Conservation (phyloP, 192 early-diverging fungal species). For the Linnemannia zychae region DNA sequence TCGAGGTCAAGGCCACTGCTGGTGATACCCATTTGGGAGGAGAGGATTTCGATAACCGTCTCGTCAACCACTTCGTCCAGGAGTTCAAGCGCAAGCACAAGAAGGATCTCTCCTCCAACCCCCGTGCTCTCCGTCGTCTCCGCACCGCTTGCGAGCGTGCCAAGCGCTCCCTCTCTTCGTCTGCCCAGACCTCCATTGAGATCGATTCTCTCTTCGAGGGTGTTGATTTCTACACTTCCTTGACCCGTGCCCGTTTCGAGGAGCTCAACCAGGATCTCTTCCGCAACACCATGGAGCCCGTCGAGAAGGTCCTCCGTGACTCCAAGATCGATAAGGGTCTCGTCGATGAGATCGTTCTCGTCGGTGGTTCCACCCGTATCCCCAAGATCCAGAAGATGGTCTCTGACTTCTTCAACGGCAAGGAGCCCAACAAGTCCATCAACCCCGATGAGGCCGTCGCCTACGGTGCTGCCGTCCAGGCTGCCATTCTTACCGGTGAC, state of each 20-base stretch:
- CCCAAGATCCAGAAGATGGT: constrained; percentile 99
- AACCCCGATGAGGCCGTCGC: constrained; percentile 99
- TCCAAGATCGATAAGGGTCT: constrained; percentile 94
- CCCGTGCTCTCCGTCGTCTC: constrained; percentile 96
- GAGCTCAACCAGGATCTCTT: constrained; percentile 98
- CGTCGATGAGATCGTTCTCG: constrained; percentile 96
- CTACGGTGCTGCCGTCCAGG: constrained; percentile 99
- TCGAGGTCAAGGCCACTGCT: constrained; percentile 98
- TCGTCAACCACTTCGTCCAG: constrained; percentile 94
- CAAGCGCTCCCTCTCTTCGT: constrained; percentile 96
- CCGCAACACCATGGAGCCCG: constrained; percentile 94
- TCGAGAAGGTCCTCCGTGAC: constrained; percentile 97
- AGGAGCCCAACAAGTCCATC: constrained; percentile 99
- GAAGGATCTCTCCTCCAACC: constrained; percentile 92
- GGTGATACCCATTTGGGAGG: constrained; percentile 99
- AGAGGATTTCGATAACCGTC: constrained; percentile 99
- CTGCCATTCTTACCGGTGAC: constrained; percentile 96
- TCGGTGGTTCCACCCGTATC: constrained; percentile 99
- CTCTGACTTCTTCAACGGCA: constrained; percentile 98
- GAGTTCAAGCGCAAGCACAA: constrained; percentile 99
- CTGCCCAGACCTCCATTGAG: constrained; percentile 95
- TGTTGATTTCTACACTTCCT: constrained; percentile 97
- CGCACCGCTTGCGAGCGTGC: constrained; percentile 98
- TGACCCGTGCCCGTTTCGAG: constrained; percentile 99
- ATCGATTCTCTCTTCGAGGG: constrained; percentile 98